Base-by-base conservation (phyloP, 2,329 filamentous ascomycete species). In the Pseudogymnoascus sp. region DNA sequence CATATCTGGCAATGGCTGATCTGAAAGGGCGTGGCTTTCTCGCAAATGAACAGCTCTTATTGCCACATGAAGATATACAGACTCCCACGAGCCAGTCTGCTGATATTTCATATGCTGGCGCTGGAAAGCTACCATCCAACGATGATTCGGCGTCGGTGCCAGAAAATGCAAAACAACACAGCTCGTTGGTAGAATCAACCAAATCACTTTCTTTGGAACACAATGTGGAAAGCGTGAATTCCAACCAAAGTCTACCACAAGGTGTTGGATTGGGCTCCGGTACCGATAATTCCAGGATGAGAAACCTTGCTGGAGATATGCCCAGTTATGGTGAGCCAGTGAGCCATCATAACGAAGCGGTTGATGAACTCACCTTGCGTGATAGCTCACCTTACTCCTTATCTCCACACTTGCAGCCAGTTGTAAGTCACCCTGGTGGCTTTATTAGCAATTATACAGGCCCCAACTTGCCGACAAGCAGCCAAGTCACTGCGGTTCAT, bases 1-100 rank as follows among this genome's bases (percentile, higher is more conserved):
- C 62, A 38, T 50, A 59, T 12, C 35, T 61, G 18, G 32, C 57
- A 3, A 58, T 58, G 57, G 38, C 57, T 38, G 57, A 58, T 39
- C 8, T 58, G 30, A 4, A 18, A 35, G 57, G 57, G 18, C 57
- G 57, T 58, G 57, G 57, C 4, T 58, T 58, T 25, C 32, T 58
- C 3, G 57, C 57, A 6, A 58, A 28, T 58, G 57, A 58, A 11
- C 32, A 58, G 8, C 9, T 37, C 7, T 38, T 38, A 12, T 14
- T 25, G 18, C 9, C 47, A 54, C 47, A 30, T 58, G 34, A 58
- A 18, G 32, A 25, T 38, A 14, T 22, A 16, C 30, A 37, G 35
- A 58, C 6, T 2, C 3, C 16, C 30, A 2, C 18, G n/a, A 7
- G 4, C 16, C 57, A 39, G 12, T 14, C 20, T 58, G 18, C 18